phyloP scores from a whole-genome alignment of 176 grass and related monocot species.

The Guadua angustifolia region DNA sequence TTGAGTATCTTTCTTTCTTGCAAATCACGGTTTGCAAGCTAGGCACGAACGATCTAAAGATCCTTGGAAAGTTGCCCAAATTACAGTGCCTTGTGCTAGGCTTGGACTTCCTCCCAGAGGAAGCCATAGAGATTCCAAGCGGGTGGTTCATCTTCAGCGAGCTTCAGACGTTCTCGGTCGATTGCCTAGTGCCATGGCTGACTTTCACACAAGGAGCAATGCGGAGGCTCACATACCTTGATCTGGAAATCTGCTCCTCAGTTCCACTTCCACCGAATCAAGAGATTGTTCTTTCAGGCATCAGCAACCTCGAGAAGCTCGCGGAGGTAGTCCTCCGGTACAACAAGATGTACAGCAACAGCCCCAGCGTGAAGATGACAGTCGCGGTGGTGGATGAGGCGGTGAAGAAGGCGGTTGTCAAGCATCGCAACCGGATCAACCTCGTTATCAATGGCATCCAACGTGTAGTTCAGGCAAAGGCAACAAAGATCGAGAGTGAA shows the following conservation, averaged over 20 bases:
- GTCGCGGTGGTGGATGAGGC: too few relatives aligned
- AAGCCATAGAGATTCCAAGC: background rate
- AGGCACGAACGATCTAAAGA: background rate
- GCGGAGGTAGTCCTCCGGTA: background rate
- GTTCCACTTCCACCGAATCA: too few relatives aligned
- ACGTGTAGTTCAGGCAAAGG: too few relatives aligned
- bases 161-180: background rate
- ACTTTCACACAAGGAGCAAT: background rate
- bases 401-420: too few relatives aligned
- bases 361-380: too few relatives aligned
- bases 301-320: background rate
- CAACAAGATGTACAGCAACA: too few relatives aligned
- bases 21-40: conserved; percentile 12
- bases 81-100: background rate
- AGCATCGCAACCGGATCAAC: too few relatives aligned
- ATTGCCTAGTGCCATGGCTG: background rate
- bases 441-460: too few relatives aligned
- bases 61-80: fast-evolving
- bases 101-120: background rate
- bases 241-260: background rate
- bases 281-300: background rate
- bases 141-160: background rate
- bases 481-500: too few relatives aligned
- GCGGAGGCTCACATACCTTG: background rate
- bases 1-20: background rate